These are phyloP conservation scores for Phytophthora gonapodyides DNA, from an alignment of 352 stramenopile species.

Conservation along the genomic window DNA sequence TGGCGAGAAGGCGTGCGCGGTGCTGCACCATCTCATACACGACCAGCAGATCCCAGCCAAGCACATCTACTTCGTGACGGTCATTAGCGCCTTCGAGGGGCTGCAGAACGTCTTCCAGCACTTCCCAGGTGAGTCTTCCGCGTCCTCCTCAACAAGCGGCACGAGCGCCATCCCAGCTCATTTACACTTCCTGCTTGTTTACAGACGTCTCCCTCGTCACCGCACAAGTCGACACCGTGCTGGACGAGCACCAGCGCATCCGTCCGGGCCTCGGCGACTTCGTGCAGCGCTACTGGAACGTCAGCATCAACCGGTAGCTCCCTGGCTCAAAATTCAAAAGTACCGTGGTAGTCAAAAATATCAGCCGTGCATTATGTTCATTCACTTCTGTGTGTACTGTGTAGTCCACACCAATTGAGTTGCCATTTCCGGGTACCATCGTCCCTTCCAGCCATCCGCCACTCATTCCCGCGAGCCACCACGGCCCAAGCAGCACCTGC, in stretches of 20 bases:
- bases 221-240: conserved; percentile 46
- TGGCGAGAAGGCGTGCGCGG: conserved; percentile 38
- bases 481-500: conserved; percentile 11
- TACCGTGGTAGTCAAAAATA: conserved; percentile 6
- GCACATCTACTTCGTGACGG: conserved; percentile 55
- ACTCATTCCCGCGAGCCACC: conserved; percentile 47
- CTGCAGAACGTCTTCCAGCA: conserved; percentile 42
- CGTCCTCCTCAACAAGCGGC: not conserved
- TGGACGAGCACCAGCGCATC: conserved; percentile 44
- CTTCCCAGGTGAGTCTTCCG: conserved; percentile 42
- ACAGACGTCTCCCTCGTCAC: conserved; percentile 49
- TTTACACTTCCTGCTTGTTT: not conserved
- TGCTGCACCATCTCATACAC: conserved; percentile 40
- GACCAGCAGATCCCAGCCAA: conserved; percentile 21
- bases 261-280: conserved; percentile 46
- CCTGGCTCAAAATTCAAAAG: conserved; percentile 2
- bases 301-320: not conserved
- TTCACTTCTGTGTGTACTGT: not conserved
- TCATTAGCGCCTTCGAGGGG: conserved; percentile 45
- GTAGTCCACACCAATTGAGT: not conserved
- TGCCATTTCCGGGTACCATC: not conserved
- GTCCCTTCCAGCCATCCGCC: conserved; percentile 18
- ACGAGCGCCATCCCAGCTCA: not conserved
- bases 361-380: not conserved
- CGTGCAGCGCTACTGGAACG: conserved; percentile 45